Evolutionary conservation across 805 yeast species (phyloP).

Genomic region (Candida yuanshanica): DNA sequence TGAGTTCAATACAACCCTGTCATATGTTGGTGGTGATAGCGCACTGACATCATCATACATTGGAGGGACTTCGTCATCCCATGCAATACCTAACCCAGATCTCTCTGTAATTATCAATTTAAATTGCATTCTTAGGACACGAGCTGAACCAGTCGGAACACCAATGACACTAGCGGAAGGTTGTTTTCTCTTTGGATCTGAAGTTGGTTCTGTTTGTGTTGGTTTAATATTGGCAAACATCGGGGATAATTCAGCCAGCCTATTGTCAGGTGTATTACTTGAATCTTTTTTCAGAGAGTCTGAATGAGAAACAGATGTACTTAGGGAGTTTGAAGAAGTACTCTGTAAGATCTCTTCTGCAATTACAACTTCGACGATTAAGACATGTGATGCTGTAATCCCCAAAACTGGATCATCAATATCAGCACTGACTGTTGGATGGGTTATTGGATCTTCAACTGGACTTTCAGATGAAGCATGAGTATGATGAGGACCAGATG

Average conservation of each 20-base stretch:
- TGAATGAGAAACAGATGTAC: conserved; percentile 26
- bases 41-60: conserved; percentile 81
- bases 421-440: conserved; percentile 66
- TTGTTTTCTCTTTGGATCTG: conserved; percentile 8
- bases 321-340: conserved; percentile 27
- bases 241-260: conserved; percentile 40
- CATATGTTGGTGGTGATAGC: conserved; percentile 81
- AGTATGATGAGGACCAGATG: conserved; percentile 39
- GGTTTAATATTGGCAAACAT: conserved; percentile 32
- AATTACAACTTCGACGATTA: conserved; percentile 84
- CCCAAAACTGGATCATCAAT: conserved; percentile 79
- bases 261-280: conserved; percentile 27
- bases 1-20: conserved; percentile 12
- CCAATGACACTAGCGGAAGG: conserved; percentile 34
- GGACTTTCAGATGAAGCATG: conserved; percentile 37
- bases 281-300: conserved; percentile 9
- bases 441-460: conserved; percentile 20
- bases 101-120: conserved; percentile 78
- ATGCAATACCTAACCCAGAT: conserved; percentile 91
- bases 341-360: conserved; percentile 76
- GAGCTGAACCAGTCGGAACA: conserved; percentile 89
- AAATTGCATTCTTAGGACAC: conserved; percentile 93
- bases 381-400: conserved; percentile 63
- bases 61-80: conserved; percentile 99
- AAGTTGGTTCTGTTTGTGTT: conserved; percentile 12